phyloP scores from a whole-genome alignment of 495 filamentous ascomycete genomes.

The Tuber calosporum region DNA sequence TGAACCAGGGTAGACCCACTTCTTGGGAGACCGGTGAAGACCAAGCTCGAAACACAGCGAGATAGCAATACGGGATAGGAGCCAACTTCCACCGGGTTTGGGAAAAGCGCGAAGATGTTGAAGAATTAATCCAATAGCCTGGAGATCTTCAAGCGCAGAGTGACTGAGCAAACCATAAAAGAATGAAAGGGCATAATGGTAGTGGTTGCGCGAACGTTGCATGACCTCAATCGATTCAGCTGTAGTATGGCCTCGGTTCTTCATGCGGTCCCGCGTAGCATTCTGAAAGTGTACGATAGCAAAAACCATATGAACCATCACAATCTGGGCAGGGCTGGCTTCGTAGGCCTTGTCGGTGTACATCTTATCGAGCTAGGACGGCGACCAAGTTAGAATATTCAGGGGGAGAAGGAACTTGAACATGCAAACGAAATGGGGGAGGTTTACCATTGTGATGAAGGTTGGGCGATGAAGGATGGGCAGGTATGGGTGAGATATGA shows the following conservation, averaged over 20 bases:
- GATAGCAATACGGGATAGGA: constrained; percentile 55
- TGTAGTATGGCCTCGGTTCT: constrained; percentile 38
- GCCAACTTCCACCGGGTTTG: constrained; percentile 66
- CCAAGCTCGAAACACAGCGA: constrained; percentile 63
- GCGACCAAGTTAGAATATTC: constrained; percentile 12
- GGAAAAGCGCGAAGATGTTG: constrained; percentile 65
- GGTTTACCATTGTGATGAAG: constrained; percentile 56
- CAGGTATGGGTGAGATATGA: constrained; percentile 62
- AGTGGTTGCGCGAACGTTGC: constrained; percentile 63
- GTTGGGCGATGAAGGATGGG: constrained; percentile 65
- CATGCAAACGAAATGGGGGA: constrained; percentile 22
- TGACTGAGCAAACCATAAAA: constrained; percentile 56
- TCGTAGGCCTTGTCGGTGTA: constrained; percentile 58
- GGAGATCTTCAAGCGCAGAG: constrained; percentile 57
- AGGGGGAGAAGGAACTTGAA: neutral
- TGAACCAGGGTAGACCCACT: constrained; percentile 49
- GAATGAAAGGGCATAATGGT: constrained; percentile 63
- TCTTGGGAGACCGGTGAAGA: constrained; percentile 62
- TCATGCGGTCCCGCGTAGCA: constrained; percentile 55
- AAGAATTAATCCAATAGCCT: constrained; percentile 63
- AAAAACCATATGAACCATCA: constrained; percentile 70
- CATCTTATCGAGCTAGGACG: constrained; percentile 51
- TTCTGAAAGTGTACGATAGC: constrained; percentile 70
- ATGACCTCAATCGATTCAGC: constrained; percentile 41
- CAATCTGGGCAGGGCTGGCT: constrained; percentile 56